phyloP scores from a whole-genome alignment of 352 stramenopile genomes.

The Detonula confervacea region DNA sequence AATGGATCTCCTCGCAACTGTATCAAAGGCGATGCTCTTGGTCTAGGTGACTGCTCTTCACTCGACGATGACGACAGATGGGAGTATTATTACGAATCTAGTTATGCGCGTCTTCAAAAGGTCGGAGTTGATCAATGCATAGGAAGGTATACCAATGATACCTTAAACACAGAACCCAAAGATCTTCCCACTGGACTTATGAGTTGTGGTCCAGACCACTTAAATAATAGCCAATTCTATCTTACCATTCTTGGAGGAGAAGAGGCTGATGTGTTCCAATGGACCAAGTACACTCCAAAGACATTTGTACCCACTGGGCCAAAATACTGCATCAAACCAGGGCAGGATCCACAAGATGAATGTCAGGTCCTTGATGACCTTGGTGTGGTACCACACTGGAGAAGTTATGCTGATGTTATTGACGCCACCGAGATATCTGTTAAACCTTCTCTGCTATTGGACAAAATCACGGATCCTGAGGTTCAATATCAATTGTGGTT shows the following conservation, averaged over 20 bases:
- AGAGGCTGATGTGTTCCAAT: conserved; percentile 32
- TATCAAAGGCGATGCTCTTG: neutral
- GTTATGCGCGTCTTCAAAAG: conserved; percentile 9
- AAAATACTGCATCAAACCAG: conserved; percentile 18
- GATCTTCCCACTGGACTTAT: conserved; percentile 24
- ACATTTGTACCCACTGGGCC: neutral
- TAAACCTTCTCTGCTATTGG: conserved; percentile 11
- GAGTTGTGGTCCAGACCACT: neutral
- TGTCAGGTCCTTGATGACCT: conserved; percentile 24
- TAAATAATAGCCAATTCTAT: conserved; percentile 8
- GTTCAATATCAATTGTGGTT: conserved; percentile 31
- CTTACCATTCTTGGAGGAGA: conserved; percentile 15
- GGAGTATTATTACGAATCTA: conserved; percentile 32
- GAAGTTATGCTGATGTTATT: conserved; percentile 2
- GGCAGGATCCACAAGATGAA: neutral
- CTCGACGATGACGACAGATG: neutral
- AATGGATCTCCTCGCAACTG: conserved; percentile 8
- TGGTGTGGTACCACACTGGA: conserved; percentile 9
- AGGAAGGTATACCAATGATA: neutral
- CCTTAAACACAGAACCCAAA: neutral
- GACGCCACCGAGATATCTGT: conserved; percentile 30
- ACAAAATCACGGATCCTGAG: conserved; percentile 35
- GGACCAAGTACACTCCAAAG: neutral
- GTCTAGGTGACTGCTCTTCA: neutral
- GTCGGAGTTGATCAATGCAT: neutral